A percentile compares a stretch with the other conserved stretches of the same genome.
Evolutionary conservation across 495 filamentous ascomycete genomes (phyloP).

Genomic region (Daldinia loculata): DNA sequence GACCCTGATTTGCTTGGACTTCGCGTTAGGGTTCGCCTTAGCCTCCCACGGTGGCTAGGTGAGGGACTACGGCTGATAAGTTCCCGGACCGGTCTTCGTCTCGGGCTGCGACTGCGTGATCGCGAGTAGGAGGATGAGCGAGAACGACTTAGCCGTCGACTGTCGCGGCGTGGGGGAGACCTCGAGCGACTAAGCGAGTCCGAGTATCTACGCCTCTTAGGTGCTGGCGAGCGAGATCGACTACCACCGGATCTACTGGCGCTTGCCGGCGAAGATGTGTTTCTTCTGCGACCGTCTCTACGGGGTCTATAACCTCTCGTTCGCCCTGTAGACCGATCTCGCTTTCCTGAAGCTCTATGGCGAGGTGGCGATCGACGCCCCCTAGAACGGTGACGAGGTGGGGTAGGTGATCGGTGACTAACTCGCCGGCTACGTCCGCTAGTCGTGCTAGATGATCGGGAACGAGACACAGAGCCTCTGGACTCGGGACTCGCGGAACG

Average conservation of each 20-base stretch:
- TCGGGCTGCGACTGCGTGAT: constrained; percentile 50
- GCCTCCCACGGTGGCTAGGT: constrained; percentile 49
- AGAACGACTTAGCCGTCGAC: constrained; percentile 51
- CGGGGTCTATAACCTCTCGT: constrained; percentile 32
- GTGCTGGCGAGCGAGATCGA: constrained; percentile 44
- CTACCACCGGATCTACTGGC: constrained; percentile 40
- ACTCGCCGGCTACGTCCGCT: constrained; percentile 46
- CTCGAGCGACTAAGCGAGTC: constrained; percentile 49
- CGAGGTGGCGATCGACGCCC: constrained; percentile 57
- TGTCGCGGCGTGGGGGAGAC: constrained; percentile 46
- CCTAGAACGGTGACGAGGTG: constrained; percentile 48
- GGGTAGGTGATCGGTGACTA: constrained; percentile 49
- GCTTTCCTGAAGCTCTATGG: constrained; percentile 49
- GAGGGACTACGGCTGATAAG: constrained; percentile 53
- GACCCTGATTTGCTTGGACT: constrained; percentile 51
- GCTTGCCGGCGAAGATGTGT: constrained; percentile 42
- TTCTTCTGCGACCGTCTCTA: constrained; percentile 45
- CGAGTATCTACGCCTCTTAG: constrained; percentile 46
- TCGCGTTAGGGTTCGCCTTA: constrained; percentile 53
- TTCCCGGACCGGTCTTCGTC: constrained; percentile 53
- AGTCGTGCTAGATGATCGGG: constrained; percentile 47
- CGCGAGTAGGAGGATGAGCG: constrained; percentile 57
- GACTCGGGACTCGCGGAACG: constrained; percentile 41
- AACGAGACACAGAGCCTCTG: constrained; percentile 43
- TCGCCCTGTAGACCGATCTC: constrained; percentile 53